Base-by-base conservation (phyloP, 1,284 basidiomycete species). In the Rhodofomes roseus region DNA sequence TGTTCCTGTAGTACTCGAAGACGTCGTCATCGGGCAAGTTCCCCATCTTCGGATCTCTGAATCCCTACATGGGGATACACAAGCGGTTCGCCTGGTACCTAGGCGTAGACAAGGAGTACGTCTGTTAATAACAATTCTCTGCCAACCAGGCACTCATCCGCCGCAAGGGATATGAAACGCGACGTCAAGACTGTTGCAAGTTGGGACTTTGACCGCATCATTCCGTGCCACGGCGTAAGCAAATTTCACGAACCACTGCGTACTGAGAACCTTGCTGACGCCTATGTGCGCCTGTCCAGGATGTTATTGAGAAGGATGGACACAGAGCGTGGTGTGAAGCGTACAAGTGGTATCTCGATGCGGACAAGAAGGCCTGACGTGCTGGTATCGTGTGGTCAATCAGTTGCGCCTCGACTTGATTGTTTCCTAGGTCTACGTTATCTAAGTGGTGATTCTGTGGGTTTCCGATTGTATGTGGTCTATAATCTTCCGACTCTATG, bases 121-220 rank as follows among this genome's bases (percentile, higher is more conserved):
- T 48, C 46, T 31, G 31, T 4, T 12, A 12, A 8, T 43, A 25
- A 25, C 9, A 34, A 46, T 27, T 8, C 2, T 4, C 27, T 16
- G 4, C n/a, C 4, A 5, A 5, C 23, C 6, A 11, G 16, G 4
- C 14, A 14, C 1, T 25, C 22, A 48, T 29, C 7, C 22, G 25
- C 46, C 2, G 23, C 22, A 25, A 93, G 91, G 29, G 85, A 83
- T 5, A 92, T 93, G 90, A 81, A 79, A 57, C 80, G 83, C 29
- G 86, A 93, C 66, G 87, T 83, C 2, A 83, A 80, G 65, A 86
- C 79, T 1, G 92, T 96, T 2, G 81, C 85, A 1, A 80, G 75
- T 1, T 96, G 94, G 94, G 88, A 96, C 66, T 96, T 95, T 71
- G 84, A 92, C 31, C 80, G 91, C 48, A 90, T 98, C 69, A 94